Evolutionary conservation across 306 rosid species (phyloP), one percentile per base, ranked within the genome.

Genomic region (Ormosia semicastrata): DNA sequence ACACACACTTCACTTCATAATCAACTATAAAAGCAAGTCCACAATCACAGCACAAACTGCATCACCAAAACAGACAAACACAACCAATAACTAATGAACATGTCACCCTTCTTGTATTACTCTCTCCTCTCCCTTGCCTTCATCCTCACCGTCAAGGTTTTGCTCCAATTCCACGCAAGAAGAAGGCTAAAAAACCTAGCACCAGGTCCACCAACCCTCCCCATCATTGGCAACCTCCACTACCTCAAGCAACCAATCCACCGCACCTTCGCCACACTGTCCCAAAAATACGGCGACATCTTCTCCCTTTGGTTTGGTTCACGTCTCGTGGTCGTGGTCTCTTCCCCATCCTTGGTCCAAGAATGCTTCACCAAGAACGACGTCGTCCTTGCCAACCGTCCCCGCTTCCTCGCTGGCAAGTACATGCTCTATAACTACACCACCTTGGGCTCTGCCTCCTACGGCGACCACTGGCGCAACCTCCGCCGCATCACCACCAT

Each of bases 391-490:
- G 82, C 82, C 0, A 50, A 76, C 43, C 82, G 86, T 0, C 82
- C 82, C 0, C 15, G 11, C 0, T 69, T 82, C 18, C 10, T 82
- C 7, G 18, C 78, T 0, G 86, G 86, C 8, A 76, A 82, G 54
- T 60, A 76, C 52, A 29, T 76, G 14, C 69, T 49, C 57, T 37
- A 76, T 59, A 50, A 82, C 77, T 82, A 82, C 43, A 69, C 78
- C 29, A 76, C 82, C 3, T 9, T 82, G 4, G 82, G 78, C 0
- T 39, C 67, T 0, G 40, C 66, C 34, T 29, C 86, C 7, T 82
- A 82, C 5, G 82, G 86, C 1, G 73, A 82, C 32, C 86, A 76
- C 63, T 82, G 86, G 86, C 86, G 78, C 37, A 82, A 82, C 66
- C 73, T 82, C 29, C 82, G 82, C 2, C 82, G 82, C 53, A 82